A percentile compares a stretch with the other conserved stretches of the same genome.
These are phyloP conservation scores for Theobroma cacao DNA, from an alignment of 345 rosid genomes.

Conservation along the genomic window DNA sequence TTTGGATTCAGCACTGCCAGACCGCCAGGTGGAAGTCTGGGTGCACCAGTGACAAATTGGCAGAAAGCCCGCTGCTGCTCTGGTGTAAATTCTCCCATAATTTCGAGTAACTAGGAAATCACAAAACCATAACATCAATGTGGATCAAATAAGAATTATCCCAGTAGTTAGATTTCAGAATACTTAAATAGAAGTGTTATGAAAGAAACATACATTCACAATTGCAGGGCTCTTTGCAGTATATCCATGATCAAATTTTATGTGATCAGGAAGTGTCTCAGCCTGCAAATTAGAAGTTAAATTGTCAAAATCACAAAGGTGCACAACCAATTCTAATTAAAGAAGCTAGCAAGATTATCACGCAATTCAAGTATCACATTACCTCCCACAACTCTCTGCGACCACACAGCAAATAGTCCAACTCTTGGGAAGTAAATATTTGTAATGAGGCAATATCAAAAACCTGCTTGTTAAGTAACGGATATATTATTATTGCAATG, in stretches of 20 bases:
- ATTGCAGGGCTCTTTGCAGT: constrained; percentile 96
- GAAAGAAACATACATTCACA: constrained; percentile 50
- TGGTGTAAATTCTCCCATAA: constrained; percentile 95
- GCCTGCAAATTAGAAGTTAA: constrained; percentile 47
- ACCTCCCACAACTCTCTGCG: constrained; percentile 99
- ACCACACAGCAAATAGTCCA: constrained; percentile 95
- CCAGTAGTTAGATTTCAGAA: background rate
- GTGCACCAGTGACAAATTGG: constrained; percentile 98
- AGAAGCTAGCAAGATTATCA: background rate
- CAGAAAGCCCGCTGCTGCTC: constrained; percentile 98
- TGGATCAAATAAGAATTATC: background rate
- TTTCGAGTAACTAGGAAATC: constrained; percentile 75
- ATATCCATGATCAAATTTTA: constrained; percentile 97
- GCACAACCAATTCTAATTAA: background rate
- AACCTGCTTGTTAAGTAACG: constrained; percentile 50
- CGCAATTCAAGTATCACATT: constrained; percentile 10
- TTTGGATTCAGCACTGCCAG: constrained; percentile 93
- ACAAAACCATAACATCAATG: constrained; percentile 6
- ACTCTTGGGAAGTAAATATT: constrained; percentile 84
- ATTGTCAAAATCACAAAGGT: background rate
- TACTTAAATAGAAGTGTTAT: background rate
- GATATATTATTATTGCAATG: background rate
- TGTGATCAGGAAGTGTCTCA: constrained; percentile 85
- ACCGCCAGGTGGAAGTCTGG: constrained; percentile 99
- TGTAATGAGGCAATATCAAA: constrained; percentile 87